Base-by-base conservation (phyloP, 2,329 filamentous ascomycete species). In the Talaromyces sp. region DNA sequence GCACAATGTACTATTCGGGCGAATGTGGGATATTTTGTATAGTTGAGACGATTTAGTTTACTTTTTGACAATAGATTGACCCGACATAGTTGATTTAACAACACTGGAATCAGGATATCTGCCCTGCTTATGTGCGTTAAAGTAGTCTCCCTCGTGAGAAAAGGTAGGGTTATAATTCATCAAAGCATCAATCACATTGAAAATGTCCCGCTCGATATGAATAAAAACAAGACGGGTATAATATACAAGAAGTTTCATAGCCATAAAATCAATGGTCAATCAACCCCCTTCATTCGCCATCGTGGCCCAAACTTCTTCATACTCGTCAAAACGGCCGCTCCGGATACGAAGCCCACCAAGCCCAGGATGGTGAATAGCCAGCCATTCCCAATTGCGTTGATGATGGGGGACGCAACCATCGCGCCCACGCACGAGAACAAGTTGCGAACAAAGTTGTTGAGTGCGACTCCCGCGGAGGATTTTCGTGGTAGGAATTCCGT, bases 391-490 rank as follows among this genome's bases (percentile, higher is more conserved):
- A 93, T 88, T 2, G 81, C 88, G 18, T 82, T 71, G 59, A 94
- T 89, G 60, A 91, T 81, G 0, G 91, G 90, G 64, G 88, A 83
- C 0, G 88, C 85, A 18, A 92, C 84, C 34, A 93, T 74, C 51
- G 84, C 83, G 9, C 89, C 90, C 0, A 91, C 81, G 64, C 89
- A 92, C 56, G 85, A 87, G 68, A 92, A 87, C 44, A 92, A 90
- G 68, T 94, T 95, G 55, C 91, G 81, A 57, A 91, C 81, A 69
- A 94, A 91, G 71, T 94, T 94, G 74, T 94, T 93, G 51, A 93
- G 80, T 0, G 91, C 91, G 3, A 94, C 89, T 1, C 90, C 90
- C 10, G 85, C 85, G 4, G 87, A 89, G 56, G 87, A 88, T 65
- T 83, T 82, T 50, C 85, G 82, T 14, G 89, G 89, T 81, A 94